These are phyloP conservation scores for Chaetomiaceae sp. DNA, from an alignment of 2,329 filamentous ascomycete species.

Conservation along the genomic window DNA sequence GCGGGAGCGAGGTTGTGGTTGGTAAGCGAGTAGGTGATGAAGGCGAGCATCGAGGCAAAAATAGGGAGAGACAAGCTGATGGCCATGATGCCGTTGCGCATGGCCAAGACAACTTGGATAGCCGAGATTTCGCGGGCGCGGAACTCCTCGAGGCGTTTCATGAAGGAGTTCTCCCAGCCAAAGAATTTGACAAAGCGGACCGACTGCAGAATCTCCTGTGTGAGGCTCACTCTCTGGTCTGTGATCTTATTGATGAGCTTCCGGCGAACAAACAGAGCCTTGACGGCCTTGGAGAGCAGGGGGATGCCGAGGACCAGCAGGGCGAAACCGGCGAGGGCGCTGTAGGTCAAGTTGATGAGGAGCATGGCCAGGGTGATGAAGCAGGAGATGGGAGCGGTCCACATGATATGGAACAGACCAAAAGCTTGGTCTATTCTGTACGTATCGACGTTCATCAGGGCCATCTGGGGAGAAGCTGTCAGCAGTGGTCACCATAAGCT, in stretches of 20 bases:
- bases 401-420: conserved; percentile 85
- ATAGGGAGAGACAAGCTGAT: conserved; percentile 82
- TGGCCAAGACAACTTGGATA: conserved; percentile 78
- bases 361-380: conserved; percentile 75
- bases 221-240: conserved; percentile 84
- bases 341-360: conserved; percentile 83
- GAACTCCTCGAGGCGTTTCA: conserved; percentile 69
- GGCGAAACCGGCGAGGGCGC: conserved; percentile 81
- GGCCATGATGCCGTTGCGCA: conserved; percentile 80
- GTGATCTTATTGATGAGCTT: conserved; percentile 87
- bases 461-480: conserved; percentile 41
- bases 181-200: conserved; percentile 97
- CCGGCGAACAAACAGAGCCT: conserved; percentile 68
- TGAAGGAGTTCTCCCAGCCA: conserved; percentile 87
- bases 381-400: conserved; percentile 77
- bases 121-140: conserved; percentile 71
- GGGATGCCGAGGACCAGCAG: conserved; percentile 76
- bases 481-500: too few species aligned
- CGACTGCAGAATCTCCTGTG: conserved; percentile 85
- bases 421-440: conserved; percentile 87
- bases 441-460: conserved; percentile 92
- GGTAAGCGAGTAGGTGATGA: conserved; percentile 72
- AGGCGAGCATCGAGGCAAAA: conserved; percentile 91
- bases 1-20: conserved; percentile 68
- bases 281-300: conserved; percentile 70